Evolutionary conservation across 495 filamentous ascomycete genomes (phyloP).

Genomic region (Aspergillus carlsbadensis): DNA sequence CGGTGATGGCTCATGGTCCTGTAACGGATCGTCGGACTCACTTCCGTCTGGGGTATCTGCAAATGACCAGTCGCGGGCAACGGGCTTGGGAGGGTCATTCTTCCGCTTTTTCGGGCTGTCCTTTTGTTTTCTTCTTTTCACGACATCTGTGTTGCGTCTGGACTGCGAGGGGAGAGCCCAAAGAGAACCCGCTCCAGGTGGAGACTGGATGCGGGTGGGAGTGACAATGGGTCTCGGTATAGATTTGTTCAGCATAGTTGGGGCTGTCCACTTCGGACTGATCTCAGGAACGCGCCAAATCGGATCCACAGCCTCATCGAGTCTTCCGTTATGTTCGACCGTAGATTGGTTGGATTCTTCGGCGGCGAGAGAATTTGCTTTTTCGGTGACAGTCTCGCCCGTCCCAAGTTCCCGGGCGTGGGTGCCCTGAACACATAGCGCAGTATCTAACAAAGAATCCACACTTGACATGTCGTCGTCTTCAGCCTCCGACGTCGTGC

Average conservation of each 20-base stretch:
- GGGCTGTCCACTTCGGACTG: constrained; percentile 34
- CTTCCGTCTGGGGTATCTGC: constrained; percentile 35
- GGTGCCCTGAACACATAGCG: constrained; percentile 18
- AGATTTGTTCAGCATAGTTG: constrained; percentile 23
- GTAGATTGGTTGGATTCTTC: constrained; percentile 17
- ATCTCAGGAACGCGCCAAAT: constrained; percentile 45
- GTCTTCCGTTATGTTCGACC: not conserved
- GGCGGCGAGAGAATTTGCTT: constrained; percentile 20
- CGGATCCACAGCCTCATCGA: constrained; percentile 24
- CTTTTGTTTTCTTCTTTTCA: constrained; percentile 23
- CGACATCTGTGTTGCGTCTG: constrained; percentile 21
- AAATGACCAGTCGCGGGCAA: constrained; percentile 46
- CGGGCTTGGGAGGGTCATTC: constrained; percentile 36
- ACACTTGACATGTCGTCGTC: constrained; percentile 26
- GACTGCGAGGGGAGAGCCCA: constrained; percentile 35
- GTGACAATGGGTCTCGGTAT: constrained; percentile 17
- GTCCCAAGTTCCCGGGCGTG: constrained; percentile 1
- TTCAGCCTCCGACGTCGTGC: constrained; percentile 19
- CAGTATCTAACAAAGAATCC: constrained; percentile 27
- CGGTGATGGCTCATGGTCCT: constrained; percentile 35
- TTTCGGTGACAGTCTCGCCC: constrained; percentile 13
- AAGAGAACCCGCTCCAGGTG: constrained; percentile 38
- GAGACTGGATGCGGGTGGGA: constrained; percentile 29
- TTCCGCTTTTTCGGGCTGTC: constrained; percentile 25
- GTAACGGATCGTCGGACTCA: constrained; percentile 50